These are phyloP conservation scores for Fusarium sp. DNA, from an alignment of 2,329 filamentous ascomycete genomes.

Conservation along the genomic window DNA sequence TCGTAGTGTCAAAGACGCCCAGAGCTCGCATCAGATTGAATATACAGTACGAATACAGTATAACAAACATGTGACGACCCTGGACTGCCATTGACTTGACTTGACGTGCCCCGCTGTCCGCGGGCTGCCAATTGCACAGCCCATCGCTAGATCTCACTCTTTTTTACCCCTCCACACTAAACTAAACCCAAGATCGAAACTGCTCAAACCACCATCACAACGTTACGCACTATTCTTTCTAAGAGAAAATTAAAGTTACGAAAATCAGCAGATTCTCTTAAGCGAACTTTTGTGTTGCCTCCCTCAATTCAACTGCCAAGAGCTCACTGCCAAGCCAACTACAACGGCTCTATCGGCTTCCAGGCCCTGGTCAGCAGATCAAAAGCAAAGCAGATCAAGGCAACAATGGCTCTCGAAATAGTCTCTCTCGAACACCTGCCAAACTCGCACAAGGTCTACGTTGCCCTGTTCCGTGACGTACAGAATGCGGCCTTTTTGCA, in stretches of 20 bases:
- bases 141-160: slow-evolving; percentile 14
- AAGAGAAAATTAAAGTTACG: not conserved
- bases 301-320: not conserved
- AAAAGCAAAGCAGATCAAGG: not conserved
- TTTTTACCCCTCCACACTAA: slow-evolving; percentile 40
- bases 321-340: not conserved
- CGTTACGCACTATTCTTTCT: slow-evolving; percentile 3
- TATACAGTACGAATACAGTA: slow-evolving; percentile 30
- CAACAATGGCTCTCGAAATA: slow-evolving; percentile 68
- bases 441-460: slow-evolving; percentile 70
- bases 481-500: slow-evolving; percentile 81
- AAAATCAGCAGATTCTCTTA: slow-evolving; percentile 1
- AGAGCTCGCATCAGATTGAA: not conserved
- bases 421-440: slow-evolving; percentile 81
- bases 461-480: slow-evolving; percentile 79
- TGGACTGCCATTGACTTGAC: not conserved
- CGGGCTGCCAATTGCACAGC: not conserved
- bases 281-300: slow-evolving; percentile 8
- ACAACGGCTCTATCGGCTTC: slow-evolving; percentile 15
- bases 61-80: slow-evolving; percentile 23
- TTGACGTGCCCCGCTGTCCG: slow-evolving; percentile 17
- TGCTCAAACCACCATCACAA: slow-evolving; percentile 8
- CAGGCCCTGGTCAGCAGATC: not conserved
- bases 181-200: slow-evolving; percentile 21
- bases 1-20: not conserved